Percentiles rank a stretch among this genome's conserved stretches.
Evolutionary conservation across 2,329 filamentous ascomycete species (phyloP).

Genomic region (Acephala macrosclerotiorum): DNA sequence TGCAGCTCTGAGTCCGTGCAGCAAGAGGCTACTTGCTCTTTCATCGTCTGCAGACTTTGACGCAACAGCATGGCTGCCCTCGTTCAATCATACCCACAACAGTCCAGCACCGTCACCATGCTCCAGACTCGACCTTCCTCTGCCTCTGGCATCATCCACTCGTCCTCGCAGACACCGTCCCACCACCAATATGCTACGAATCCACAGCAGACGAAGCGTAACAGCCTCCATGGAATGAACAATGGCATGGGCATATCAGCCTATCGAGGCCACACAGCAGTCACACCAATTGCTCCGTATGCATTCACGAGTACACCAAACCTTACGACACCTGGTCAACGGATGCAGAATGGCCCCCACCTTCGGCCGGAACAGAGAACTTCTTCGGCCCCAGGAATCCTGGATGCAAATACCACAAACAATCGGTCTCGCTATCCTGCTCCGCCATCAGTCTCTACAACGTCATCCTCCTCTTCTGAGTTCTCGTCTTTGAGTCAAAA

Average conservation of each 20-base stretch:
- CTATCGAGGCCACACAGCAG: slow-evolving; percentile 59
- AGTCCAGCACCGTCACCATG: slow-evolving; percentile 76
- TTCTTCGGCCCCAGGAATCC: slow-evolving; percentile 55
- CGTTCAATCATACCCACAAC: slow-evolving; percentile 82
- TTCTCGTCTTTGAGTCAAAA: slow-evolving; percentile 49
- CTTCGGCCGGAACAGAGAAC: slow-evolving; percentile 63
- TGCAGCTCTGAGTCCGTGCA: slow-evolving; percentile 27
- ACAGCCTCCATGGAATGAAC: slow-evolving; percentile 58
- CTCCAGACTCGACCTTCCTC: slow-evolving; percentile 77
- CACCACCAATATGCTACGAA: slow-evolving; percentile 57
- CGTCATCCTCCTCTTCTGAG: slow-evolving; percentile 44
- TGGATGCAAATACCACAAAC: slow-evolving; percentile 43
- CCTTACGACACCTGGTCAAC: slow-evolving; percentile 56
- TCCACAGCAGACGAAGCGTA: slow-evolving; percentile 54
- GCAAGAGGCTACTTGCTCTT: slow-evolving; percentile 35
- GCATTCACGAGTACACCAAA: slow-evolving; percentile 77
- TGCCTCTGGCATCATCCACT: slow-evolving; percentile 58
- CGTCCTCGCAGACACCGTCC: slow-evolving; percentile 41
- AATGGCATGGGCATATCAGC: slow-evolving; percentile 52
- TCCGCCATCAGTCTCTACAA: slow-evolving; percentile 59
- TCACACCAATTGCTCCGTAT: slow-evolving; percentile 75
- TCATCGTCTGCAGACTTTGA: slow-evolving; percentile 27
- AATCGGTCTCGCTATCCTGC: slow-evolving; percentile 53
- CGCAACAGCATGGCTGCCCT: slow-evolving; percentile 78
- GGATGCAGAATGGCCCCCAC: slow-evolving; percentile 50